phyloP scores from a whole-genome alignment of 306 rosid species.

The Glycine latifolia region DNA sequence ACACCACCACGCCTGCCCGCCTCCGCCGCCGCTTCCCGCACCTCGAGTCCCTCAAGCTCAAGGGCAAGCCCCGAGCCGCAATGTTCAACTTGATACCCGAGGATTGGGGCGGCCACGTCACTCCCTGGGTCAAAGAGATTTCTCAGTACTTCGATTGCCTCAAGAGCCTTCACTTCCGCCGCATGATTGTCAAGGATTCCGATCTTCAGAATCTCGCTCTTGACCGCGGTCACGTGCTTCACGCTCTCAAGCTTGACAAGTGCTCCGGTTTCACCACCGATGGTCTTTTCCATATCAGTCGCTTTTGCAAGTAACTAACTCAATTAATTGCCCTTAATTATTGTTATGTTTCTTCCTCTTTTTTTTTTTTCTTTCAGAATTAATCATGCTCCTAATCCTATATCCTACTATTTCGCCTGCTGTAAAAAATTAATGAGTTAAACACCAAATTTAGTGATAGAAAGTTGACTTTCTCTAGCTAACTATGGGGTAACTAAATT shows the following conservation, averaged over 20 bases:
- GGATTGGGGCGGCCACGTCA: constrained; percentile 95
- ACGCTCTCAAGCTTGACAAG: constrained; percentile 77
- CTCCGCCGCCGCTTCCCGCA: constrained; percentile 71
- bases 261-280: constrained; percentile 91
- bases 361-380: no score
- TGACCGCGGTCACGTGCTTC: constrained; percentile 78
- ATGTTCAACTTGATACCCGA: constrained; percentile 96
- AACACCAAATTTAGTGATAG: no score
- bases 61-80: constrained; percentile 95
- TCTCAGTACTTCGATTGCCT: constrained; percentile 67
- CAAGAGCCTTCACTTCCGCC: constrained; percentile 81
- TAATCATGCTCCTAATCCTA: no score
- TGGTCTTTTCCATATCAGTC: constrained; percentile 70
- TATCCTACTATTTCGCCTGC: no score
- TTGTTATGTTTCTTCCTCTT: no score
- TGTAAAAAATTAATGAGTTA: no score
- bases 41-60: constrained; percentile 79
- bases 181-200: constrained; percentile 85
- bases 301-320: constrained; percentile 69
- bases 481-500: no score
- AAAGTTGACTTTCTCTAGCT: no score
- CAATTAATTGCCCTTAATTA: no score
- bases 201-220: constrained; percentile 77
- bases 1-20: constrained; percentile 82
- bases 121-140: constrained; percentile 85